Evolutionary conservation across 2,329 filamentous ascomycete genomes (phyloP).

Genomic region (Drechmeria coniospora): DNA sequence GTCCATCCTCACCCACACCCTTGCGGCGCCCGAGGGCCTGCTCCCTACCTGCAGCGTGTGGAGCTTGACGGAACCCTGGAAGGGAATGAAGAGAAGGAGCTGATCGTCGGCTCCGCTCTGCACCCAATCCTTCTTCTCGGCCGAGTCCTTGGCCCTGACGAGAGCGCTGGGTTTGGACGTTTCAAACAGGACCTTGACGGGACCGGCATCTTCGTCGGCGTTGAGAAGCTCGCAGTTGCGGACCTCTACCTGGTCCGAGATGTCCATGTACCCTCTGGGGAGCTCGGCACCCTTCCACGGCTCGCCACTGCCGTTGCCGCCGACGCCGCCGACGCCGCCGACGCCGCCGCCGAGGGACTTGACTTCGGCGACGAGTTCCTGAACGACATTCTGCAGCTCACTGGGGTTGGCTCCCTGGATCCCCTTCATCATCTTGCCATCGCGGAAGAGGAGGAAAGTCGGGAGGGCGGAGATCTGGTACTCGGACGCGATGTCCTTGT

Average conservation of each 20-base stretch:
- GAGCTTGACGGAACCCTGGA: constrained; percentile 75
- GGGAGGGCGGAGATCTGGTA: constrained; percentile 68
- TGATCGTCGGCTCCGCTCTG: constrained; percentile 97
- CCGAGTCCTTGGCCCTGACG: constrained; percentile 34
- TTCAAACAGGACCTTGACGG: constrained; percentile 62
- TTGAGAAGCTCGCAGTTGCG: constrained; percentile 79
- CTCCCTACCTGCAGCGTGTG: constrained; percentile 55
- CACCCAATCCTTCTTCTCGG: constrained; percentile 74
- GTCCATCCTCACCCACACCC: not conserved
- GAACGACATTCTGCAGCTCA: constrained; percentile 55
- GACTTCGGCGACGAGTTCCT: constrained; percentile 55
- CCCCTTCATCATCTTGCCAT: constrained; percentile 50
- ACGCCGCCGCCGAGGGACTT: constrained; percentile 33
- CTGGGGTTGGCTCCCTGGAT: constrained; percentile 59
- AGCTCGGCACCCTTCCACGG: constrained; percentile 61
- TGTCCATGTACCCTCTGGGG: constrained; percentile 68
- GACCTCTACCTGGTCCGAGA: constrained; percentile 68
- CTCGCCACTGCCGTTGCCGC: constrained; percentile 22
- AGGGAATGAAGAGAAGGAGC: constrained; percentile 81
- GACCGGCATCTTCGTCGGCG: constrained; percentile 60
- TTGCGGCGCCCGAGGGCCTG: not conserved
- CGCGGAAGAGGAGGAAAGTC: constrained; percentile 81
- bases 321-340: constrained; percentile 22
- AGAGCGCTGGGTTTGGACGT: constrained; percentile 48
- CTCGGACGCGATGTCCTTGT: constrained; percentile 55